Evolutionary conservation across 257 asterid species (phyloP).

Genomic region (Plectranthus barbatus): DNA sequence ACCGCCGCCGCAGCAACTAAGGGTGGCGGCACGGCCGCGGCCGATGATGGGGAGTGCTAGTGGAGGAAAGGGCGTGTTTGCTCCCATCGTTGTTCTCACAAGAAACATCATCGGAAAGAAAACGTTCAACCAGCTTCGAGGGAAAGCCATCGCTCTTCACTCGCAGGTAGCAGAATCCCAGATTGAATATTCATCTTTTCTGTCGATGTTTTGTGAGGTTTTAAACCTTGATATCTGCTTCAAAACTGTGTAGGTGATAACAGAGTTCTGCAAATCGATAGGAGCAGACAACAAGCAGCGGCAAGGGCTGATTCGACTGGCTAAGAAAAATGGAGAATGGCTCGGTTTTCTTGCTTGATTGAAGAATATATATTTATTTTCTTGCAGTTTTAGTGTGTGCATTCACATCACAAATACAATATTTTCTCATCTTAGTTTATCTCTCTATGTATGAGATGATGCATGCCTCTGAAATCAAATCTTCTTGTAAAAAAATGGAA

Average conservation of each 20-base stretch:
- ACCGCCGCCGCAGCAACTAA: conserved; percentile 17
- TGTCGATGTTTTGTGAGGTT: too few species aligned
- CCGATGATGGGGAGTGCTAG: conserved; percentile 86
- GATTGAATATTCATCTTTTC: background rate
- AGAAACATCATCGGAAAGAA: conserved; percentile 79
- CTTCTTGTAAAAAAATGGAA: too few species aligned
- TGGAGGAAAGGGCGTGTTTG: conserved; percentile 78
- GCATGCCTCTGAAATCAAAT: too few species aligned
- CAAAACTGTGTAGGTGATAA: conserved; percentile 51
- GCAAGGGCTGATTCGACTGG: conserved; percentile 82
- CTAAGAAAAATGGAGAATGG: conserved; percentile 86
- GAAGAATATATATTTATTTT: background rate
- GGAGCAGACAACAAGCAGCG: conserved; percentile 89
- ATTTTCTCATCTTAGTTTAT: background rate
- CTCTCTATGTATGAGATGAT: background rate
- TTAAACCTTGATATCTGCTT: background rate
- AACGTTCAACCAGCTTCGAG: conserved; percentile 80
- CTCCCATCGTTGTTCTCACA: conserved; percentile 61
- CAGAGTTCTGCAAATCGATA: conserved; percentile 87
- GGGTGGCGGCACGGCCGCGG: conserved; percentile 31
- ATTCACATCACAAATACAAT: conserved; percentile 2
- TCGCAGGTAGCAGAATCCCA: conserved; percentile 53
- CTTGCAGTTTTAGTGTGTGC: background rate
- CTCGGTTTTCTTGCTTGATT: conserved; percentile 79
- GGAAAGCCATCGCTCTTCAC: conserved; percentile 93